Evolutionary conservation across 495 filamentous ascomycete genomes (phyloP).

Genomic region (Daldinia concentrica): DNA sequence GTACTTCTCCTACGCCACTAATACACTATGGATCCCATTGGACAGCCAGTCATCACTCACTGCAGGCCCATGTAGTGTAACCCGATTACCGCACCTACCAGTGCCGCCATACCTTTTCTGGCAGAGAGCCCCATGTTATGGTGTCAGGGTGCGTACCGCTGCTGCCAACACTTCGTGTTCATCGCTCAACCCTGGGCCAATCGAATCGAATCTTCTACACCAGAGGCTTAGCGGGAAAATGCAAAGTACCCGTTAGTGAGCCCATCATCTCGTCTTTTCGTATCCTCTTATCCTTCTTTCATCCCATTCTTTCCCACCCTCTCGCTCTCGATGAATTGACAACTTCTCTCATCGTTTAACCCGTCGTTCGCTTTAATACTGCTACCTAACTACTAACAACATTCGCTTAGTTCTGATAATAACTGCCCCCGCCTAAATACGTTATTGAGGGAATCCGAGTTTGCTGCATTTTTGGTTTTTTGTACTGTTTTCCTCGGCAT

Average conservation of each 20-base stretch:
- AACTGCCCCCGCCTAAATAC: slow-evolving; percentile 1
- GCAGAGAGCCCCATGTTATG: slow-evolving; percentile 21
- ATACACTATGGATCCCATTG: neutral
- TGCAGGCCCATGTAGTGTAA: neutral
- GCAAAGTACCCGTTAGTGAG: slow-evolving; percentile 24
- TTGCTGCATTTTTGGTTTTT: slow-evolving; percentile 26
- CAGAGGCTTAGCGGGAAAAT: slow-evolving; percentile 32
- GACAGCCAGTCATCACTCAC: neutral
- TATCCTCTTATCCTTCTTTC: slow-evolving; percentile 16
- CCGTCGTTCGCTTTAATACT: slow-evolving; percentile 43
- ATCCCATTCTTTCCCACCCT: slow-evolving; percentile 12
- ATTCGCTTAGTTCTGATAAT: slow-evolving; percentile 36
- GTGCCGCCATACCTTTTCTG: slow-evolving; percentile 32
- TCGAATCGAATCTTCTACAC: slow-evolving; percentile 35
- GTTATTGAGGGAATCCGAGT: slow-evolving; percentile 24
- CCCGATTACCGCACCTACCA: slow-evolving; percentile 33
- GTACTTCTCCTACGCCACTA: neutral
- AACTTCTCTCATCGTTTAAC: slow-evolving; percentile 23
- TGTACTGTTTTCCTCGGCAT: slow-evolving; percentile 26
- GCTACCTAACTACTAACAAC: slow-evolving; percentile 20
- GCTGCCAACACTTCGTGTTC: slow-evolving; percentile 41
- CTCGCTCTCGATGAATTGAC: slow-evolving; percentile 35
- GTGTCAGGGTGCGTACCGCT: slow-evolving; percentile 11
- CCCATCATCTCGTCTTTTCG: slow-evolving; percentile 25
- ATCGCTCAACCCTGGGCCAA: slow-evolving; percentile 20